These are phyloP conservation scores for Alternaria postmessia DNA, from an alignment of 2,329 filamentous ascomycete genomes.

Conservation along the genomic window DNA sequence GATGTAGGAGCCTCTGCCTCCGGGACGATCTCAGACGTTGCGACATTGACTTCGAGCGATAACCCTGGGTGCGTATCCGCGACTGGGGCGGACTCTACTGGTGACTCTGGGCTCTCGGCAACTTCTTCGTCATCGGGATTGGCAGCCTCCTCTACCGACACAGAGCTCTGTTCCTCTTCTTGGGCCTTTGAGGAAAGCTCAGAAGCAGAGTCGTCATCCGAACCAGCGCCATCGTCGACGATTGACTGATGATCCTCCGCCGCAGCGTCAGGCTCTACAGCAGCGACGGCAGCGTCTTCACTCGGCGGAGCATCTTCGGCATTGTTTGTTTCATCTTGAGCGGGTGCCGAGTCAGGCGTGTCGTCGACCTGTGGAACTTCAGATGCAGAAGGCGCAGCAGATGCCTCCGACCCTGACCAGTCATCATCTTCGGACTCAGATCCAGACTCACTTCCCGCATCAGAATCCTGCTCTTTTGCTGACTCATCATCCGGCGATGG, in stretches of 20 bases:
- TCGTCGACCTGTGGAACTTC: constrained; percentile 8
- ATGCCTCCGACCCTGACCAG: constrained; percentile 21
- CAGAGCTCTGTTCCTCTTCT: constrained; percentile 4
- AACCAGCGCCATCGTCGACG: neutral
- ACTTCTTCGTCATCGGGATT: constrained; percentile 4
- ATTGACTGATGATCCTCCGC: neutral
- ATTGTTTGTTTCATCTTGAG: constrained; percentile 7
- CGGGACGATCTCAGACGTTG: constrained; percentile 5
- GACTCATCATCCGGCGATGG: neutral
- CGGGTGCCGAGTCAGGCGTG: constrained; percentile 3
- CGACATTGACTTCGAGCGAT: constrained; percentile 5
- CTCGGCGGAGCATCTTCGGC: neutral
- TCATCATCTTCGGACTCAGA: constrained; percentile 14
- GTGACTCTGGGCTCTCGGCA: neutral
- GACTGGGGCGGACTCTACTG: neutral
- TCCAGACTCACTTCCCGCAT: constrained; percentile 10
- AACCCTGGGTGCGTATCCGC: constrained; percentile 1
- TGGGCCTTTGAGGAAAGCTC: constrained; percentile 1
- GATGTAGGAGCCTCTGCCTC: neutral
- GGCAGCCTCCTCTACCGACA: constrained; percentile 1
- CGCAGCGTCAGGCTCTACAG: constrained; percentile 8
- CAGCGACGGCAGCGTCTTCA: neutral
- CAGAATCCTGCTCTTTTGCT: constrained; percentile 1
- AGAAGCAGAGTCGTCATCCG: constrained; percentile 4
- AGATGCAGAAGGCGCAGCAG: constrained; percentile 1